Evolutionary conservation across 2,329 filamentous ascomycete species (phyloP).

Genomic region (Microsporum audouinii): DNA sequence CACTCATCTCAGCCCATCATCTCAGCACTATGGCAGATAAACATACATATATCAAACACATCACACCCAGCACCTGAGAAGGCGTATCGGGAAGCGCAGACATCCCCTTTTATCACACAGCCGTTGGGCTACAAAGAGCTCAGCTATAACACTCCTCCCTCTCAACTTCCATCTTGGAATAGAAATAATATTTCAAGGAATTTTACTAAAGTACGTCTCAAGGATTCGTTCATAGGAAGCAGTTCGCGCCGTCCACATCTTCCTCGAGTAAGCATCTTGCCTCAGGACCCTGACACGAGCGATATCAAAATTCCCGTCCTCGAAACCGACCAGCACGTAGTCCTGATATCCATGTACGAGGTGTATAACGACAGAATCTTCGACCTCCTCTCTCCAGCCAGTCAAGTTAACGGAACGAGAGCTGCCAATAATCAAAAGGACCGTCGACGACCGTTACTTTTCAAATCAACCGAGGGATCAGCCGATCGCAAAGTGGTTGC

Average conservation of each 20-base stretch:
- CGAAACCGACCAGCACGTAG: conserved; percentile 63
- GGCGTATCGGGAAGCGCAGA: background rate
- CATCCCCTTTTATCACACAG: background rate
- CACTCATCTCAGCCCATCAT: conserved; percentile 24
- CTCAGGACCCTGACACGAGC: conserved; percentile 63
- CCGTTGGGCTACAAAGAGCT: background rate
- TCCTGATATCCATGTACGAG: conserved; percentile 95
- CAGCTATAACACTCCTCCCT: conserved; percentile 7
- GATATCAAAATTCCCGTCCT: conserved; percentile 57
- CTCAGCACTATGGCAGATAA: background rate
- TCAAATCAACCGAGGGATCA: conserved; percentile 81
- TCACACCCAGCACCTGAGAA: background rate
- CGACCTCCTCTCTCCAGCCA: conserved; percentile 59
- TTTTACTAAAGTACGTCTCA: conserved; percentile 27
- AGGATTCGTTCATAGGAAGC: conserved; percentile 49
- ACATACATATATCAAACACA: background rate
- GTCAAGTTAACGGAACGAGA: conserved; percentile 29
- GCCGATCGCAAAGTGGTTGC: conserved; percentile 91
- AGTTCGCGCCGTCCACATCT: conserved; percentile 48
- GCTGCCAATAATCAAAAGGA: conserved; percentile 45
- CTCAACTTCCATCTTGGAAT: conserved; percentile 21
- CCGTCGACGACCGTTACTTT: conserved; percentile 69
- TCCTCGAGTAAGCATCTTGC: conserved; percentile 58
- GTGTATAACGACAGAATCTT: conserved; percentile 98
- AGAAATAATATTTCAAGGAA: conserved; percentile 16